Base-by-base conservation (phyloP, 2,329 filamentous ascomycete genomes). In the Hirsutella minnesotensis region DNA sequence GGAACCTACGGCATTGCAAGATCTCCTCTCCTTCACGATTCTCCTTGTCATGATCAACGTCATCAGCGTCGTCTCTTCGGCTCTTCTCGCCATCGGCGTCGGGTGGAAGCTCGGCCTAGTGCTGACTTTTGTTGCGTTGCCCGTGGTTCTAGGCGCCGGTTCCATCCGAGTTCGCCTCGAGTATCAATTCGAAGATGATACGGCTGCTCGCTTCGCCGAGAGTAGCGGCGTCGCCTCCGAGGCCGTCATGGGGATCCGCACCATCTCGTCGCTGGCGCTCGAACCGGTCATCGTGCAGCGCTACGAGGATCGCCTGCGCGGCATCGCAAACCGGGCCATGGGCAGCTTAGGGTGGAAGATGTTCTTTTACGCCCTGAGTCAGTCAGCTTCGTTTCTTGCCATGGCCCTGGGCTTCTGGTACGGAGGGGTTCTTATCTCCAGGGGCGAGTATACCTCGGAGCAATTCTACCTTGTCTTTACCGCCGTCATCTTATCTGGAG, bases 391-490 rank as follows among this genome's bases (percentile, higher is more conserved):
- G 0, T 59, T 63, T 30, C 55, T 63, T 5, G 56, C 55, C 29
- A 63, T 65, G 60, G 63, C n/a, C n/a, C n/a, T n/a, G n/a, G n/a
- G n/a, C n/a, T n/a, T n/a, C n/a, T n/a, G n/a, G n/a, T n/a, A n/a
- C 54, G 3, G 46, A 65, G 1, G 62, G 64, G 0, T 65, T 65
- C 42, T 65, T 3, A 53, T 69, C 7, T 63, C 63, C 1, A 58
- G 53, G 1, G 62, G 65, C n/a, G 71, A 75, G 48, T 73, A 74
- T 49, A 58, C 58, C 2, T 54, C 62, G 0, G 52, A 60, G 3
- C 61, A 70, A 37, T 75, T 73, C 53, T 73, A 73, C 50, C 59
- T 67, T 29, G 64, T 72, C 29, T 74, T 74, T 51, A 66, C 72
- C 43, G 67, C 69, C 18, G 59, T 72, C n/a, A 56, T 75, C 20